Evolutionary conservation across 2,329 filamentous ascomycete species (phyloP).

Genomic region (Didymella keratinophila): DNA sequence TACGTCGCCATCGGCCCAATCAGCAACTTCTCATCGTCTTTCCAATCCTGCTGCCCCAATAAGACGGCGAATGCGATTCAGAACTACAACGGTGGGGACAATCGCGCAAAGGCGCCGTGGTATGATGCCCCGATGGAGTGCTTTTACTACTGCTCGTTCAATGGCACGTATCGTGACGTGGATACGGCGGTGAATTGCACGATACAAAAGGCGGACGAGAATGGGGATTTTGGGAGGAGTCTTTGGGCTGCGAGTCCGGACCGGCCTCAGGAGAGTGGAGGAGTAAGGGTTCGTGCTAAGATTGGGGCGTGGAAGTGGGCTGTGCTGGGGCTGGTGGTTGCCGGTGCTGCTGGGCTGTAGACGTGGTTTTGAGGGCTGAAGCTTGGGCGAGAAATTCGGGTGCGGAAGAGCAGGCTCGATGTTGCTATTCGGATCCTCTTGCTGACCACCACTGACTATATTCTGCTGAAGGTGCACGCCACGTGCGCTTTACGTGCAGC

Average conservation of each 20-base stretch:
- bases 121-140: neutral
- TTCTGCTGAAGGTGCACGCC: too few species aligned
- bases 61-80: neutral
- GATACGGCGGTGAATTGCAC: neutral
- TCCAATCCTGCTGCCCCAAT: constrained; percentile 1
- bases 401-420: too few species aligned
- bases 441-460: too few species aligned
- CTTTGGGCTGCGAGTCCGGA: neutral
- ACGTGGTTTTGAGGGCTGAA: too few species aligned
- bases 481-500: too few species aligned
- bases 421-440: too few species aligned
- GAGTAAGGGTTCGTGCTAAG: neutral
- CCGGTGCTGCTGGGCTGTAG: neutral
- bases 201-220: neutral
- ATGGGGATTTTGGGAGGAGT: neutral
- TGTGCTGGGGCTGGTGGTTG: neutral
- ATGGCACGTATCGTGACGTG: neutral
- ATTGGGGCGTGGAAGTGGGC: neutral
- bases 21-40: neutral
- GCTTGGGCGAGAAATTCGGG: too few species aligned
- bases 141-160: neutral
- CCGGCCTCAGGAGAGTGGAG: neutral
- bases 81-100: neutral
- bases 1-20: neutral
- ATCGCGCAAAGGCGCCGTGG: neutral